Base-by-base conservation (phyloP, 169 alveolate genomes). In the Haemoproteus tartakovskyi region DNA sequence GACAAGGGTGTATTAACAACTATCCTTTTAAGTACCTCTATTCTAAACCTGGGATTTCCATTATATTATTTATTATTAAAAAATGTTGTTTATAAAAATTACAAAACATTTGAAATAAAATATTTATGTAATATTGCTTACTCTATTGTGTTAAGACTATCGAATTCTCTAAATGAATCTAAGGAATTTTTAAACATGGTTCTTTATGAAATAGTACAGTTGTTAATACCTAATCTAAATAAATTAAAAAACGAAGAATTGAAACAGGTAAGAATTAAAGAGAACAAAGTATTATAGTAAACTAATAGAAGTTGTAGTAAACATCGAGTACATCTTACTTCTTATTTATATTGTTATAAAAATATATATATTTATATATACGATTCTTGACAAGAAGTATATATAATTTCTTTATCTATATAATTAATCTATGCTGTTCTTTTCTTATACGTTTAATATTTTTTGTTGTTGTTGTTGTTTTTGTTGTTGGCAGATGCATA, bases 1-100 rank as follows among this genome's bases (percentile, higher is more conserved):
- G 82, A 67, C 21, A 67, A 67, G 24, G 82, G 82, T 1, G 82
- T 67, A 2, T 27, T 67, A 30, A 67, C 70, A 5, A 67, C 82
- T 9, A 67, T 67, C 16, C 43, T 67, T 47, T 21, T 67, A 29
- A 67, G 82, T 37, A 14, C 41, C n/a, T 51, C 82, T 30, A 29
- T 19, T 19, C 29, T 67, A 12, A 54, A 67, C 22, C 21, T 52
- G 30, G 54, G 54, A 21, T 57, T 45, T 22, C 60, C 26, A 9
- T 12, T 67, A 9, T 67, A 46, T 22, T 21, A 11, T 2, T 9
- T 14, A 33, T 45, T 67, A 3, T 12, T 67, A 2, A 54, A 52
- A 43, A 22, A 38, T 33, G 51, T 52, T 40, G 70, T 67, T 14
- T 45, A 50, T 40, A 67, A 52, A 26, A 67, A 40, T 22, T 67